Conservation (phyloP, 192 early-diverging fungal species). For the Obelidium mucronatum region DNA sequence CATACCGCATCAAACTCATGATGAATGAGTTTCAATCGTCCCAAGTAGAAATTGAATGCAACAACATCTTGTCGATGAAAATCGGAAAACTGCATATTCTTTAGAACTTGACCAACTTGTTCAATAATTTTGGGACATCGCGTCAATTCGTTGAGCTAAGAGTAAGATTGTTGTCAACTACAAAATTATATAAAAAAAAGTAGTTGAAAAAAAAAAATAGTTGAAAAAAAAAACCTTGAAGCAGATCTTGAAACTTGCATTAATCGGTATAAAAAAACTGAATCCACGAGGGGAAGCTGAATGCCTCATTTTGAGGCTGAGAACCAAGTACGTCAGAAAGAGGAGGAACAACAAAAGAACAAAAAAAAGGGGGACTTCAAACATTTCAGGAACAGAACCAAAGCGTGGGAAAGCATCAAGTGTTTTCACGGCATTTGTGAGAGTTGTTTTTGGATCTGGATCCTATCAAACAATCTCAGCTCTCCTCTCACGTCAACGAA, state of each 20-base stretch:
- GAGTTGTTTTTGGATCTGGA: not conserved
- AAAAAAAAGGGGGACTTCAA: not conserved
- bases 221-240: slow-evolving; percentile 1
- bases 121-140: slow-evolving; percentile 38
- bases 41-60: slow-evolving; percentile 19
- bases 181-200: not conserved
- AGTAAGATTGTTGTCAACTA: not conserved
- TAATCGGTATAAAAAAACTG: slow-evolving; percentile 27
- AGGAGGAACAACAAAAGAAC: slow-evolving; percentile 7
- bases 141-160: slow-evolving; percentile 31
- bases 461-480: not conserved
- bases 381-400: slow-evolving; percentile 15
- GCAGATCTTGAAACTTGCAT: slow-evolving; percentile 17
- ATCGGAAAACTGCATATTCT: not conserved
- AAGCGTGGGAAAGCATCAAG: slow-evolving; percentile 17
- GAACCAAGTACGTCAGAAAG: not conserved
- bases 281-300: not conserved
- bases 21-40: slow-evolving; percentile 16
- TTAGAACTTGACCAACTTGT: slow-evolving; percentile 23
- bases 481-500: too few species aligned
- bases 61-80: slow-evolving; percentile 11
- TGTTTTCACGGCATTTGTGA: slow-evolving; percentile 15
- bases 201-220: not conserved
- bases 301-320: not conserved
- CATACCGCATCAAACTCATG: slow-evolving; percentile 25